Evolutionary conservation across 768 basidiomycete species (phyloP).

Genomic region (Boletus subcaerulescens): DNA sequence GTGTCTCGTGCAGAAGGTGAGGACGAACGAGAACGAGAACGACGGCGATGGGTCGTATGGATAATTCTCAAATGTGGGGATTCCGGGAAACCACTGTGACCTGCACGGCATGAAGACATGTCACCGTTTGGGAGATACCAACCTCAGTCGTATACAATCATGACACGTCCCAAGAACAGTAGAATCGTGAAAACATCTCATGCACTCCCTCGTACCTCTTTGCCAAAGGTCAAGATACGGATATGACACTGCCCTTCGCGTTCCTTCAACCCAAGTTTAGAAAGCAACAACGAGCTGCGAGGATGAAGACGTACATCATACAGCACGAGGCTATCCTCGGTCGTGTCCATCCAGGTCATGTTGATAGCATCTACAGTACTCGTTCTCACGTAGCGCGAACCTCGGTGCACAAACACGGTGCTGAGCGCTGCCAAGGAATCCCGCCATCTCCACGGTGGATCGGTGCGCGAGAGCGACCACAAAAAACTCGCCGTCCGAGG

Average conservation of each 20-base stretch:
- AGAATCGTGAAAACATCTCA: constrained; percentile 8
- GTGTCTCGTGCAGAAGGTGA: constrained; percentile 50
- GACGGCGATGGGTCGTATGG: constrained; percentile 73
- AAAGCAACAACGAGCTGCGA: neutral
- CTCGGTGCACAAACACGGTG: constrained; percentile 29
- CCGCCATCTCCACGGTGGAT: constrained; percentile 33
- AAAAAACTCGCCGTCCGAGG: constrained; percentile 23
- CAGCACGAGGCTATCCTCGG: constrained; percentile 60
- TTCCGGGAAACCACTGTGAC: neutral
- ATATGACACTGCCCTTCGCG: constrained; percentile 33
- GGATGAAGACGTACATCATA: constrained; percentile 43
- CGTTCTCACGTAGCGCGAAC: constrained; percentile 27
- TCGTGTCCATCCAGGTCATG: constrained; percentile 51
- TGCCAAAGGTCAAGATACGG: constrained; percentile 32
- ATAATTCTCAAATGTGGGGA: constrained; percentile 51
- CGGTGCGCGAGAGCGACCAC: constrained; percentile 24
- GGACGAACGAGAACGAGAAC: constrained; percentile 65
- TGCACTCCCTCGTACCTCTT: constrained; percentile 14
- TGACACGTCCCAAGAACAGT: neutral
- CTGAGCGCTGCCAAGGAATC: constrained; percentile 25
- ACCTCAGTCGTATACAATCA: neutral
- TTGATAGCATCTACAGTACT: constrained; percentile 43
- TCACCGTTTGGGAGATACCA: neutral
- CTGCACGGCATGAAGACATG: too few relatives aligned
- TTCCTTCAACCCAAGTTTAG: constrained; percentile 20